Conservation (phyloP, 108 stramenopile species). For the Pseudonitzschia pungens region DNA sequence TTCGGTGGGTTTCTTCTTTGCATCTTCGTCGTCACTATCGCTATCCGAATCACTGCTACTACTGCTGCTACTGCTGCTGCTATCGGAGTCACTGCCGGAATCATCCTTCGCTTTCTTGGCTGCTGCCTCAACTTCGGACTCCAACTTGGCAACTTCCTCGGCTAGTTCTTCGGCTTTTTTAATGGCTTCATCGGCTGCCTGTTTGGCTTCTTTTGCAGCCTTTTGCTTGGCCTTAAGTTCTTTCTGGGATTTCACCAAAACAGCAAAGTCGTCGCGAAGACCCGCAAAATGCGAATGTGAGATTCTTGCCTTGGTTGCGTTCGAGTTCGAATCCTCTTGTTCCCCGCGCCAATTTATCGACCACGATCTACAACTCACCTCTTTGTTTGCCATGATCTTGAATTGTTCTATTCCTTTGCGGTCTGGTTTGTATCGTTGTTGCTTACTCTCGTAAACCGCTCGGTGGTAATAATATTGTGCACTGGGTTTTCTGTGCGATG, state of each 20-base stretch:
- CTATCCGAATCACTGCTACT: slow-evolving; percentile 30
- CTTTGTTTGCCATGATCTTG: background rate
- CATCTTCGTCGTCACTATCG: slow-evolving; percentile 21
- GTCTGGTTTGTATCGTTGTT: no score
- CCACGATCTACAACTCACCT: no score
- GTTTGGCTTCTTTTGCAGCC: slow-evolving; percentile 31
- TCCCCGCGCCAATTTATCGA: no score
- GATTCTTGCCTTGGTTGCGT: no score
- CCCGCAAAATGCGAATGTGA: no score
- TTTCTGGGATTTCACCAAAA: background rate
- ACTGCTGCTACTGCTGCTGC: slow-evolving; percentile 30
- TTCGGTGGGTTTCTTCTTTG: slow-evolving; percentile 10
- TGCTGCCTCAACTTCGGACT: slow-evolving; percentile 23
- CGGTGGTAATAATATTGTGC: no score
- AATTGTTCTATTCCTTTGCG: background rate
- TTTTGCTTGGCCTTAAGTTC: slow-evolving; percentile 39
- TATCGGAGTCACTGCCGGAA: slow-evolving; percentile 22
- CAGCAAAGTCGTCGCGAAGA: no score
- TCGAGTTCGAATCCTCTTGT: no score
- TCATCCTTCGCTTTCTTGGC: slow-evolving; percentile 31
- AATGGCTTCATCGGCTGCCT: slow-evolving; percentile 44
- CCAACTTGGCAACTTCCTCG: slow-evolving; percentile 39
- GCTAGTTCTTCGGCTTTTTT: slow-evolving; percentile 41
- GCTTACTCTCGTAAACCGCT: no score
- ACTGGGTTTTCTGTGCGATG: no score